Percentiles rank a stretch among this genome's conserved stretches.
These are phyloP conservation scores for Pyricularia pennisetigena DNA, from an alignment of 2,329 filamentous ascomycete species.

Conservation along the genomic window DNA sequence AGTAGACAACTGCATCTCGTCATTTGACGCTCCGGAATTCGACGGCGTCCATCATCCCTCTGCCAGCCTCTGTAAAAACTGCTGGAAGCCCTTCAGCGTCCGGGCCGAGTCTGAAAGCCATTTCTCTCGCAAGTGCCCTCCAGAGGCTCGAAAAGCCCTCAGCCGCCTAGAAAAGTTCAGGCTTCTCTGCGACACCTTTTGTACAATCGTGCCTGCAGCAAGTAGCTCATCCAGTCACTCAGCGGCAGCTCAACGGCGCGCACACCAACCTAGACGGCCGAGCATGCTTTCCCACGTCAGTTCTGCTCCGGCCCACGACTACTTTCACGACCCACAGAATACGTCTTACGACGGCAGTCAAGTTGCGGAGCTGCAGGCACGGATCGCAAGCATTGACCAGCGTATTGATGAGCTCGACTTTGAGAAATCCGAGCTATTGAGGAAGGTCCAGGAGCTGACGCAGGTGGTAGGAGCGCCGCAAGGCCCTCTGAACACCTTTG, in stretches of 20 bases:
- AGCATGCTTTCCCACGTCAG: neutral
- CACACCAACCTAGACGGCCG: neutral
- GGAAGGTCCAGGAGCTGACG: neutral
- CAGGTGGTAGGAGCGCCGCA: neutral
- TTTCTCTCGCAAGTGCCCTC: conserved; percentile 12
- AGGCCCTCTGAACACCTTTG: neutral
- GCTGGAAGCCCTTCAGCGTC: conserved; percentile 19
- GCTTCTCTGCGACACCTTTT: conserved; percentile 15
- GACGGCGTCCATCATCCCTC: conserved; percentile 15
- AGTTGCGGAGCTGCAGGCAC: neutral
- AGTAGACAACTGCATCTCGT: conserved; percentile 15
- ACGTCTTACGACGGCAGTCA: neutral
- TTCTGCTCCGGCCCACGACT: neutral
- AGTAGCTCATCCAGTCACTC: neutral
- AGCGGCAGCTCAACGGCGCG: neutral
- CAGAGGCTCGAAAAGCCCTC: conserved; percentile 18
- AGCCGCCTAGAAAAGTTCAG: conserved; percentile 20
- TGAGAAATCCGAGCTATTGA: neutral
- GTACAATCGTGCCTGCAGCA: neutral
- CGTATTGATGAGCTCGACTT: neutral
- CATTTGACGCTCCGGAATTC: conserved; percentile 17
- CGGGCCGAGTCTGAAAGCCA: conserved; percentile 16
- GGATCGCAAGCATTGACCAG: neutral
- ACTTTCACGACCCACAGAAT: neutral
- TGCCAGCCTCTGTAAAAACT: conserved; percentile 20